Evolutionary conservation across 2,329 filamentous ascomycete genomes (phyloP), one percentile per base, ranked within the genome.

Genomic region (Colletotrichum higginsianum): DNA sequence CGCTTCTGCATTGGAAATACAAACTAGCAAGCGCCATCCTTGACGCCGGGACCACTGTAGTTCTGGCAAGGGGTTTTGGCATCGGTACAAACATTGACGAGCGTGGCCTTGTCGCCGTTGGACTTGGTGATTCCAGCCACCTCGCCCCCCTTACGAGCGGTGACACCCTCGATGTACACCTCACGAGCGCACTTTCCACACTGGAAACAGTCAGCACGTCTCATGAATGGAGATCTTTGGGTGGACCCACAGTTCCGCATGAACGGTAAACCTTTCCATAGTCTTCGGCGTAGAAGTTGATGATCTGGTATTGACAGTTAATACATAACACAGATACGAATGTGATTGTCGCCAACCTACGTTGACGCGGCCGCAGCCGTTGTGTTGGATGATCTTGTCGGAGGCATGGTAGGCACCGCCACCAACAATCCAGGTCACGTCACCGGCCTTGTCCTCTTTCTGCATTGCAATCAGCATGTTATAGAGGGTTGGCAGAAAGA

Each of bases 311-410:
- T 26, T 26, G 1, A 26, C 26, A 26, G 4, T 26, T 26, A 26
- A 26, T 5, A 26, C 4, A 26, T 26, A 5, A 26, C 26, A 4
- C 26, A 26, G 3, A 26, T 4, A 4, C 4, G 26, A 26, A 3
- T 26, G 26, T 26, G 4, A 4, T 26, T 26, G 26, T 26, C 26
- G 26, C 5, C 26, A 26, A 67, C 67, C 72, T 38, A 81, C 79
- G 40, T 76, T 76, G n/a, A 86, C 82, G 15, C 81, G 84, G 0
- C 84, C 84, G 61, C 83, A 82, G 13, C 84, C 85, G 64, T 86
- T 86, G 75, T 86, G 84, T 76, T 86, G 85, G 56, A 86, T 78
- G 18, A 86, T 75, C 78, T 86, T 86, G 75, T 86, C 85, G 0
- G 72, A 56, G 3, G 84, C 85, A 23, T 83, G 78, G 55, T 81